Percentiles rank a stretch among this genome's conserved stretches.
phyloP scores from a whole-genome alignment of 371 early-diverging fungal genomes.

The Saksenaea vasiformis region DNA sequence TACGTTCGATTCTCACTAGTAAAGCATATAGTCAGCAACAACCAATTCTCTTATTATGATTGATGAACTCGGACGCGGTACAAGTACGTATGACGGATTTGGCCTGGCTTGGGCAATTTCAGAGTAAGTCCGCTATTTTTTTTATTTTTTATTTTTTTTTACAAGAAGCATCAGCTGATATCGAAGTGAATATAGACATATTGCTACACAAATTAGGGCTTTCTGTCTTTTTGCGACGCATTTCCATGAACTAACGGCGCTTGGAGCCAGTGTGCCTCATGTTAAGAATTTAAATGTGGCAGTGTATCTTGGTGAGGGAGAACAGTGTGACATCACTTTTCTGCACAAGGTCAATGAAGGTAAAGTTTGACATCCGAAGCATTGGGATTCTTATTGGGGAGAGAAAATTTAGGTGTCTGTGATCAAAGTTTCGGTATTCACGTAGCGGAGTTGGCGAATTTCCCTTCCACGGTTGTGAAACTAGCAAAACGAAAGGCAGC shows the following conservation, averaged over 20 bases:
- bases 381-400: constrained; percentile 14
- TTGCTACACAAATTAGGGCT: constrained; percentile 75
- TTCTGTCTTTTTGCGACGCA: constrained; percentile 96
- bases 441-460: constrained; percentile 95
- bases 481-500: constrained; percentile 88
- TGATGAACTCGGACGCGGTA: constrained; percentile 99
- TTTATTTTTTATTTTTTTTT: no score
- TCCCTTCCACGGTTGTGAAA: constrained; percentile 83
- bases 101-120: constrained; percentile 97
- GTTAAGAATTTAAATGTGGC: constrained; percentile 91
- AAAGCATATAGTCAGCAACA: constrained; percentile 77
- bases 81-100: constrained; percentile 98
- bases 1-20: neutral
- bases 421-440: constrained; percentile 99
- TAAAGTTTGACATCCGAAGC: constrained; percentile 13
- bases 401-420: constrained; percentile 70
- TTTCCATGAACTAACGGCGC: constrained; percentile 95
- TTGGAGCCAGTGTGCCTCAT: constrained; percentile 64
- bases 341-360: constrained; percentile 87
- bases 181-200: constrained; percentile 61
- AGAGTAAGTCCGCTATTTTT: constrained; percentile 60
- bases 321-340: constrained; percentile 70
- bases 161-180: neutral
- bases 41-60: constrained; percentile 93
- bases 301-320: constrained; percentile 61